Base-by-base conservation (phyloP, 768 basidiomycete genomes). In the Mycena vulgaris region DNA sequence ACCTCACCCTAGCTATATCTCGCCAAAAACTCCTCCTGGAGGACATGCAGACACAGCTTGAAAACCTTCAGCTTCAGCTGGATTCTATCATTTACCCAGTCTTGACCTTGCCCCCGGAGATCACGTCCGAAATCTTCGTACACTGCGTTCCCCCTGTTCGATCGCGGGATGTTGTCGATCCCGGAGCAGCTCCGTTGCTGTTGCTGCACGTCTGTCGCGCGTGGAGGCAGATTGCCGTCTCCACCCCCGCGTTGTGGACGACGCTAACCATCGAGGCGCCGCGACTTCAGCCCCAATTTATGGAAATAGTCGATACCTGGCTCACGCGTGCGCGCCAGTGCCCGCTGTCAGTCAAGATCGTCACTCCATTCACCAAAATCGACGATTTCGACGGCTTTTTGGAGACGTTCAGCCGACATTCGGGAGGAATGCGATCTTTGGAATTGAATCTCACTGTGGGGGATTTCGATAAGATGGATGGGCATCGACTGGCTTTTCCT, bases 221-320 rank as follows among this genome's bases (percentile, higher is more conserved):
- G 11, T 68, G 67, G 67, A 40, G 49, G 35, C 27, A 53, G 1
- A 35, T 68, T 19, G 67, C 60, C 1, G 39, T 68, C 25, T 21
- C 60, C 1, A 68, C 67, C 13, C 52, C 67, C 4, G 28, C 59
- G 1, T 25, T 68, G 13, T 68, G 67, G 67, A 13, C 60, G 60
- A 60, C 42, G 21, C 6, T 60, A 2, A 13, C n/a, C 7, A 40
- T 60, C 58, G 42, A 47, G 45, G 45, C 23, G 45, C n/a, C 19
- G n/a, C 5, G 23, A 11, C 7, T 9, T 27, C 16, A 9, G 3
- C 17, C 28, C 39, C 19, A 51, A 25, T 11, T 48, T n/a, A n/a
- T 23, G 3, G 17, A 28, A n/a, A 49, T 62, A 0, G 31, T 17
- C 3, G 9, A 62, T 9, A 35, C 40, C 7, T 68, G 59, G 66